Evolutionary conservation across 2,329 filamentous ascomycete species (phyloP), one percentile per base, ranked within the genome.

Genomic region (Fusarium luffae): DNA sequence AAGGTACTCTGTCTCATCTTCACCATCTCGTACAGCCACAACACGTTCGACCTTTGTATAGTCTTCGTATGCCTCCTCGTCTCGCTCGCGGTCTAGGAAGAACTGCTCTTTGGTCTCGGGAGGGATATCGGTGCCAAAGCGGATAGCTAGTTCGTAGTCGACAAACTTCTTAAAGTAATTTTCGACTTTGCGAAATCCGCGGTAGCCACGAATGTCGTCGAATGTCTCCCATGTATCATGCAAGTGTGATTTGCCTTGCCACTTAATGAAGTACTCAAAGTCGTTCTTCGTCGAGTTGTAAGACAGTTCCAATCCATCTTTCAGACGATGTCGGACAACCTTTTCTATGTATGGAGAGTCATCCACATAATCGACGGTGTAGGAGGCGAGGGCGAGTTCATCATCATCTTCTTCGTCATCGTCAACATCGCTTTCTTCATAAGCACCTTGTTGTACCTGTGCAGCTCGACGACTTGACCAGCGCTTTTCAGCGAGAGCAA

Each of bases 181-280:
- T 77, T 98, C 96, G 10, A 99, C 86, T 62, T 94, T 94, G 50
- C 94, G 92, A 71, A 91, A 91, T 65, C 96, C 95, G 67, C 93
- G 93, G 77, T 91, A 92, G n/a, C 90, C 88, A 25, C 89, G 86
- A 28, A 98, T 87, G 21, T 85, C 87, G 58, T 93, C 90, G 63
- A 91, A 90, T 0, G 90, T 90, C 80, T 98, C 94, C 95, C 96
- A 99, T 0, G 94, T 97, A 59, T 97, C 93, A 82, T 99, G 96
- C 73, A 97, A 90, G 78, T 99, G 94, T 13, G 96, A 97, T 80
- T 94, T 93, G 71, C 91, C 93, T 80, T 98, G 93, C 96, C 97
- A 99, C 83, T 99, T 99, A 80, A 99, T 94, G 80, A 91, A 88
- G 74, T 86, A 99, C 76, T 98, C 93, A 74, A 96, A 98, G 77